Conservation (phyloP, 768 basidiomycete species). For the Clavulina sp. region DNA sequence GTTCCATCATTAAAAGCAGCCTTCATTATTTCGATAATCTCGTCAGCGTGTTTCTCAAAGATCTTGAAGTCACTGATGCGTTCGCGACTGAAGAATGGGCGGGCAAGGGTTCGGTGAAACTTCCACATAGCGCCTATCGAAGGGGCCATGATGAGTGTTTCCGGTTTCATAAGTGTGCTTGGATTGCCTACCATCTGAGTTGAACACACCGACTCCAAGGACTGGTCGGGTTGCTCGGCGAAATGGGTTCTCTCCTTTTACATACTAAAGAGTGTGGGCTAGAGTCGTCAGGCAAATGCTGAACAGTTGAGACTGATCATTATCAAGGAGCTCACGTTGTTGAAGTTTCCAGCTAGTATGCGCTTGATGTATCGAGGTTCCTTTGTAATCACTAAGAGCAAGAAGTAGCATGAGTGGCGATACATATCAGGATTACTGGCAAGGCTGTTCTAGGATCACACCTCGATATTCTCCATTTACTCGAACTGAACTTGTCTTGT, state of each 20-base stretch:
- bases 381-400: no score
- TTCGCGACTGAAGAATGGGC: conserved; percentile 52
- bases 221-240: conserved; percentile 16
- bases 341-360: conserved; percentile 42
- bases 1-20: conserved; percentile 28
- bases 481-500: no score
- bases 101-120: conserved; percentile 52
- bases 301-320: neutral
- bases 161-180: neutral
- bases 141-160: neutral
- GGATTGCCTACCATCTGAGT: conserved; percentile 22
- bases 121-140: conserved; percentile 33
- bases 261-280: conserved; percentile 8
- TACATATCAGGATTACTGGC: no score
- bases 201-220: conserved; percentile 45
- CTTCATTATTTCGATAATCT: conserved; percentile 24
- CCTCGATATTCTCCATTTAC: no score
- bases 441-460: no score
- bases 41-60: conserved; percentile 34
- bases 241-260: neutral
- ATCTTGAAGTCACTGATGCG: conserved; percentile 41
- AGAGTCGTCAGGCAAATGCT: neutral
- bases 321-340: conserved; percentile 31
- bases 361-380: conserved; percentile 36
- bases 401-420: no score